Evolutionary conservation across 352 stramenopile genomes (phyloP).

Genomic region (Thalassiosira oceanica): DNA sequence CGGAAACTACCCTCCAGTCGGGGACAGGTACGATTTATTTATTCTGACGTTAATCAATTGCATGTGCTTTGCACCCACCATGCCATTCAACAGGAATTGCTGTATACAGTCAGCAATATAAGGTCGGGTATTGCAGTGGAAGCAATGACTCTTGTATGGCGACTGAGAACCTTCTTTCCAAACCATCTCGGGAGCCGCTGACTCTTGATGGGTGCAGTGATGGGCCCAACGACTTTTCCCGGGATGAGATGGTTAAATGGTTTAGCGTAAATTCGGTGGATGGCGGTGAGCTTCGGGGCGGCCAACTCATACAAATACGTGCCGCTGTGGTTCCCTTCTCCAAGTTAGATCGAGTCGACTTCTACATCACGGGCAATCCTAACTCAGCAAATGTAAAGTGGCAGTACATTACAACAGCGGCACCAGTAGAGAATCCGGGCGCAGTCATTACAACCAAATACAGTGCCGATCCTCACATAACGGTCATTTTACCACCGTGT

Average conservation of each 20-base stretch:
- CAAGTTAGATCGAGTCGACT: conserved; percentile 34
- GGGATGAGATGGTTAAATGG: conserved; percentile 28
- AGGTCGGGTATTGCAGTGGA: no score
- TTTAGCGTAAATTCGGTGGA: conserved; percentile 30
- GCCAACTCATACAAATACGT: conserved; percentile 27
- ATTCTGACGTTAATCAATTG: no score
- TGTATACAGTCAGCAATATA: no score
- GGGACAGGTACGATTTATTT: conserved; percentile 19
- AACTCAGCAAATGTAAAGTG: conserved; percentile 26
- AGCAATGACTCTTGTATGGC: no score
- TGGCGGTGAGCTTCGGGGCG: conserved; percentile 28
- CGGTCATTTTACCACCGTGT: conserved; percentile 30
- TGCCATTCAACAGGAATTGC: no score
- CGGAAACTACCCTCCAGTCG: conserved; percentile 1
- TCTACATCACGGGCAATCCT: conserved; percentile 30
- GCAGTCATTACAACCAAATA: conserved; percentile 8
- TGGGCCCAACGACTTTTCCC: no score
- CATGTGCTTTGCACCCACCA: no score
- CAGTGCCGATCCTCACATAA: conserved; percentile 8
- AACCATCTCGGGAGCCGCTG: no score
- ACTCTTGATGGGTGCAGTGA: no score
- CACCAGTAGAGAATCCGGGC: conserved; percentile 1
- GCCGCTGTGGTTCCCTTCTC: conserved; percentile 14
- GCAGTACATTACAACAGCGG: conserved; percentile 36
- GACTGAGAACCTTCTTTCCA: no score